Conservation (phyloP, 768 basidiomycete species). For the Leccinum sublutescens region DNA sequence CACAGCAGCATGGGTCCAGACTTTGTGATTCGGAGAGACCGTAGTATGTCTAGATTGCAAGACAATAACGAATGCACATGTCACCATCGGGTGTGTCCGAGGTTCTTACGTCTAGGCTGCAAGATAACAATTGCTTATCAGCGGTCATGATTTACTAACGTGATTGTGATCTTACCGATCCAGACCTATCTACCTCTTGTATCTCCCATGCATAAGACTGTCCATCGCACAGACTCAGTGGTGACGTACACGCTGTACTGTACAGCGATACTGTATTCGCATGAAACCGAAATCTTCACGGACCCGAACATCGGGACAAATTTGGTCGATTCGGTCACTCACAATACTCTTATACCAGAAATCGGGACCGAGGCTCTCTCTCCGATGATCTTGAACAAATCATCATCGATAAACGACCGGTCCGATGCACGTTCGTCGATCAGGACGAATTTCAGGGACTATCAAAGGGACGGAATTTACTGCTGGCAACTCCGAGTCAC, state of each 20-base stretch:
- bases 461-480: neutral
- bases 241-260: neutral
- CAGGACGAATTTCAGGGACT: neutral
- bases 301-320: neutral
- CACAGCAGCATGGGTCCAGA: neutral
- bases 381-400: slow-evolving; percentile 1
- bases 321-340: slow-evolving; percentile 5
- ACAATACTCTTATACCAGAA: slow-evolving; percentile 10
- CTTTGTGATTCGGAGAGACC: neutral
- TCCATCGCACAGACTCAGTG: slow-evolving; percentile 1
- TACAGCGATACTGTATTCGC: neutral
- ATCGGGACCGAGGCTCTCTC: slow-evolving; percentile 6
- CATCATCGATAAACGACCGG: slow-evolving; percentile 3
- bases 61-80: neutral
- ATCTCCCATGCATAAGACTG: neutral
- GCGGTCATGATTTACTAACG: neutral
- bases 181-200: neutral
- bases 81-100: neutral
- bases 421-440: neutral
- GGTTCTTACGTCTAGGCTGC: neutral
- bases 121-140: neutral
- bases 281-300: neutral
- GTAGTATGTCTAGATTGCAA: neutral
- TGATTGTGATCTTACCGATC: slow-evolving; percentile 11
- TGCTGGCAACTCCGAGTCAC: neutral